Percentiles rank a stretch among this genome's conserved stretches.
Conservation (phyloP, 768 basidiomycete genomes). For the Calocera viscosa region DNA sequence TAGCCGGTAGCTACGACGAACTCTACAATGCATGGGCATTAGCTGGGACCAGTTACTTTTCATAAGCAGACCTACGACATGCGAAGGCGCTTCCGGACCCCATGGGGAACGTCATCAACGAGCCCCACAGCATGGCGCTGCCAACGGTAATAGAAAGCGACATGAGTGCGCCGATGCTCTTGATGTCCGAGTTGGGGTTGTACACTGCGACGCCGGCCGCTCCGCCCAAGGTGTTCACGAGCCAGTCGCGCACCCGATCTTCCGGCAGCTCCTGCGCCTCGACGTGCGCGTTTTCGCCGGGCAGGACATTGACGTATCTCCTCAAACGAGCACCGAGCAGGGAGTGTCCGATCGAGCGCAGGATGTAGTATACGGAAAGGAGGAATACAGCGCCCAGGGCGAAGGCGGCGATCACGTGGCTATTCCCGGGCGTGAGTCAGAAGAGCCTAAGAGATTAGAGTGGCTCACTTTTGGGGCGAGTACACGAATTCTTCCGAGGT, state of each 20-base stretch:
- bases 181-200: conserved; percentile 5
- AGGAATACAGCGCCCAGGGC: background rate
- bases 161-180: background rate
- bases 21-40: background rate
- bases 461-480: background rate
- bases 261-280: background rate
- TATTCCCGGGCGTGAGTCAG: background rate
- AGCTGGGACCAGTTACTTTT: background rate
- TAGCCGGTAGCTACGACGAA: background rate
- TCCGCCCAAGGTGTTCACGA: background rate
- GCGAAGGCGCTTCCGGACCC: background rate
- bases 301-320: conserved; percentile 2
- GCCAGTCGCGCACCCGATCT: conserved; percentile 3
- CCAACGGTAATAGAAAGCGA: background rate
- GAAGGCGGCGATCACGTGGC: conserved; percentile 4
- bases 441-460: background rate
- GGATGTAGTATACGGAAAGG: conserved; percentile 4
- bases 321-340: background rate
- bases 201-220: background rate
- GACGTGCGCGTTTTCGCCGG: background rate
- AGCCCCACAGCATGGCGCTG: conserved; percentile 3
- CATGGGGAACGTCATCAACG: conserved; percentile 8
- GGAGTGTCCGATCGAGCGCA: conserved; percentile 1
- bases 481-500: conserved; percentile 4
- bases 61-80: background rate